phyloP scores from a whole-genome alignment of 148 eudicot species.

The Camellia lanceoleosa region DNA sequence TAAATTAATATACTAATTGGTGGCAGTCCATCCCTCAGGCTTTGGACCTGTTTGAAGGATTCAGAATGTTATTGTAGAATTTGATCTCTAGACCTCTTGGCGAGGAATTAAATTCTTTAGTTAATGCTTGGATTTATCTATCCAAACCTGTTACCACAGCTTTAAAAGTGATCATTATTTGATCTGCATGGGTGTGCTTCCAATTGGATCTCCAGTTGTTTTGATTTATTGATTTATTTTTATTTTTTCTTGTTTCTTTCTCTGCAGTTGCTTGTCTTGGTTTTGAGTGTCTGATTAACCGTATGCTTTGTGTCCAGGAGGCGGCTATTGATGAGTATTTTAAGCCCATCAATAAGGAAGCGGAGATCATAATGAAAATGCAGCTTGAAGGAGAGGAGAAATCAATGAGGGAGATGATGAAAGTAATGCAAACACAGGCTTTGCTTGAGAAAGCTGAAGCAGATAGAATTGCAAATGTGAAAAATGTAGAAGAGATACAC shows the following conservation, averaged over 20 bases:
- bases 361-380: slow-evolving; percentile 58
- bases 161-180: background rate
- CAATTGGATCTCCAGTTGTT: background rate
- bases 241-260: background rate
- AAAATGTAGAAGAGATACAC: slow-evolving; percentile 28
- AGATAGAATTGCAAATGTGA: slow-evolving; percentile 36
- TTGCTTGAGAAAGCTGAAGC: slow-evolving; percentile 62
- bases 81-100: background rate
- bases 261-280: background rate
- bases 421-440: slow-evolving; percentile 63
- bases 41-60: no score
- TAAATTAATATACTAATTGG: no score
- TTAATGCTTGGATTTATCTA: background rate
- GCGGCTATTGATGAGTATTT: slow-evolving; percentile 72
- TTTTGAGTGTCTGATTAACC: background rate
- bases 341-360: slow-evolving; percentile 80
- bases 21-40: no score
- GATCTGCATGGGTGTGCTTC: background rate
- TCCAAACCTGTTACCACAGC: background rate
- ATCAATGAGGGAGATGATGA: slow-evolving; percentile 59
- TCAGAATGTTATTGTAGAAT: background rate
- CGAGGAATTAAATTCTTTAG: background rate
- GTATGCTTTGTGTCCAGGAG: slow-evolving; percentile 46
- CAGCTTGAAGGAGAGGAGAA: slow-evolving; percentile 81
- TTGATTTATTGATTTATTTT: background rate